phyloP scores from a whole-genome alignment of 768 basidiomycete genomes.

The Suillus occidentalis region DNA sequence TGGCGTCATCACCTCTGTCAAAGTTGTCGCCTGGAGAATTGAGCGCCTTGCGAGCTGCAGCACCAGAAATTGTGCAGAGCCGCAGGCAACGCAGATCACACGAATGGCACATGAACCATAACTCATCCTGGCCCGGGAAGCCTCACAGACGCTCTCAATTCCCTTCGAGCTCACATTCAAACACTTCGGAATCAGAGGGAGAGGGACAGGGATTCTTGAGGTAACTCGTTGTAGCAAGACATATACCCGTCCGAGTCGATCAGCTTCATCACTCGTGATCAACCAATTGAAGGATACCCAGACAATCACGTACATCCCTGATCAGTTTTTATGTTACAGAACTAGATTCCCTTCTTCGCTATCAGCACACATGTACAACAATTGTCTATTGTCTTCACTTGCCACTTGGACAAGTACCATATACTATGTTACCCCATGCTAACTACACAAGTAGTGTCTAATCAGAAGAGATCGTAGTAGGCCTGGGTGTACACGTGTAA shows the following conservation, averaged over 20 bases:
- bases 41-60: conserved; percentile 15
- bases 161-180: not conserved
- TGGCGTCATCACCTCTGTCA: conserved; percentile 25
- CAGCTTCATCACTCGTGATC: not conserved
- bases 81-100: conserved; percentile 28
- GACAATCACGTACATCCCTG: not conserved
- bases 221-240: not conserved
- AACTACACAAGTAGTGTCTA: not conserved
- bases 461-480: not conserved
- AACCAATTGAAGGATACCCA: not conserved
- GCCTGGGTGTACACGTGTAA: not conserved
- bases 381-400: not conserved
- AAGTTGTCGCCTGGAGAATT: conserved; percentile 12
- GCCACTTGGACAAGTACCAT: not conserved
- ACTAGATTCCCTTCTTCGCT: not conserved
- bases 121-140: not conserved
- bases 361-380: not conserved
- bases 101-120: conserved; percentile 21
- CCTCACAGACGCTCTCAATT: conserved; percentile 4
- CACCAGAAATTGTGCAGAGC: conserved; percentile 29
- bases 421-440: not conserved
- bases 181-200: conserved; percentile 23
- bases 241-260: not conserved
- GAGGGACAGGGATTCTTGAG: conserved; percentile 16
- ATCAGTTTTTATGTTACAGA: not conserved